Percentiles rank a stretch among this genome's conserved stretches.
Evolutionary conservation across 768 basidiomycete species (phyloP).

Genomic region (Suillus subluteus): DNA sequence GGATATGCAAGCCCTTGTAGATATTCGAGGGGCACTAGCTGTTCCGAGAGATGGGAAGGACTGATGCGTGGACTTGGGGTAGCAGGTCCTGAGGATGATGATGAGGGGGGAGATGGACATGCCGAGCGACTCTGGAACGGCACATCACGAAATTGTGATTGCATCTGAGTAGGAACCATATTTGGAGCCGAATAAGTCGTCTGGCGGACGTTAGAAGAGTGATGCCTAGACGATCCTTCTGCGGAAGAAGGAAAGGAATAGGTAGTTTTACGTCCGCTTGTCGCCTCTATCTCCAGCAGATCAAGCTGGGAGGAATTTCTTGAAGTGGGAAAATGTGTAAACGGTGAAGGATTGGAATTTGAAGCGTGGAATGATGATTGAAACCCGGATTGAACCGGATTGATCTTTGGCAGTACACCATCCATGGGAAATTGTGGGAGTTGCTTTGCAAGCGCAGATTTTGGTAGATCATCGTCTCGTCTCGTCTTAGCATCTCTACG

Average conservation of each 20-base stretch:
- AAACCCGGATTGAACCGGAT: conserved; percentile 16
- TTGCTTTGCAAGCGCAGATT: conserved; percentile 48
- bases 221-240: conserved; percentile 17
- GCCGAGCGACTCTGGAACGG: conserved; percentile 28
- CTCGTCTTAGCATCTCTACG: conserved; percentile 61
- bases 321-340: conserved; percentile 38
- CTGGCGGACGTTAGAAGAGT: conserved; percentile 28
- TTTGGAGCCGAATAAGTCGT: conserved; percentile 38
- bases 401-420: conserved; percentile 25
- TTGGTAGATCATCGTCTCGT: conserved; percentile 46
- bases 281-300: conserved; percentile 21
- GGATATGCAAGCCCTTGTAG: conserved; percentile 58
- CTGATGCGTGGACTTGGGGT: conserved; percentile 37
- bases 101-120: conserved; percentile 37
- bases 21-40: conserved; percentile 66
- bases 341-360: conserved; percentile 19
- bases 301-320: conserved; percentile 30
- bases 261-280: conserved; percentile 27
- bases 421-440: conserved; percentile 38
- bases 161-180: conserved; percentile 18
- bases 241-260: conserved; percentile 36
- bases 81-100: conserved; percentile 43
- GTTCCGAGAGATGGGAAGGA: conserved; percentile 28
- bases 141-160: conserved; percentile 25
- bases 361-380: conserved; percentile 27